phyloP scores from a whole-genome alignment of 495 filamentous ascomycete species.

The Margaritispora aquatica region DNA sequence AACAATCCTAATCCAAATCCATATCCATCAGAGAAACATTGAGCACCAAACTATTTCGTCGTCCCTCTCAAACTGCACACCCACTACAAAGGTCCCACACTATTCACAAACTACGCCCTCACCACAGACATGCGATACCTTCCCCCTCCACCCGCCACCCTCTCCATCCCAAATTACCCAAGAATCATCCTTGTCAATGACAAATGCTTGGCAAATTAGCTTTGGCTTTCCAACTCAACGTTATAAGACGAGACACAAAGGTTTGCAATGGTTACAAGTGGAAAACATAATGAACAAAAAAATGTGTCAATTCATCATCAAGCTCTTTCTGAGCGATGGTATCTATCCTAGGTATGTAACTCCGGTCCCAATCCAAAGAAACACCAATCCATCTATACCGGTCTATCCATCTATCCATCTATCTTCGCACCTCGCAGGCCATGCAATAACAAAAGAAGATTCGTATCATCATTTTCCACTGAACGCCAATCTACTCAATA shows the following conservation, averaged over 20 bases:
- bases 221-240: no score
- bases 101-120: no score
- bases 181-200: no score
- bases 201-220: no score
- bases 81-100: no score
- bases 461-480: background rate
- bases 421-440: background rate
- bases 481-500: conserved; percentile 10
- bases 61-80: no score
- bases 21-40: no score
- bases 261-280: background rate
- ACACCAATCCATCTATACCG: conserved; percentile 1
- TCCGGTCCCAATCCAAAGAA: background rate
- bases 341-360: background rate
- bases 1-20: no score
- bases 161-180: no score
- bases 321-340: background rate
- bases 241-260: background rate
- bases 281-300: background rate
- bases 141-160: no score
- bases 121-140: no score
- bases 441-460: background rate
- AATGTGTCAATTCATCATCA: conserved; percentile 1
- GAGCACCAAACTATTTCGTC: no score
- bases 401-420: background rate